Evolutionary conservation across 2,329 filamentous ascomycete genomes (phyloP).

Genomic region (Blastomyces parvus): DNA sequence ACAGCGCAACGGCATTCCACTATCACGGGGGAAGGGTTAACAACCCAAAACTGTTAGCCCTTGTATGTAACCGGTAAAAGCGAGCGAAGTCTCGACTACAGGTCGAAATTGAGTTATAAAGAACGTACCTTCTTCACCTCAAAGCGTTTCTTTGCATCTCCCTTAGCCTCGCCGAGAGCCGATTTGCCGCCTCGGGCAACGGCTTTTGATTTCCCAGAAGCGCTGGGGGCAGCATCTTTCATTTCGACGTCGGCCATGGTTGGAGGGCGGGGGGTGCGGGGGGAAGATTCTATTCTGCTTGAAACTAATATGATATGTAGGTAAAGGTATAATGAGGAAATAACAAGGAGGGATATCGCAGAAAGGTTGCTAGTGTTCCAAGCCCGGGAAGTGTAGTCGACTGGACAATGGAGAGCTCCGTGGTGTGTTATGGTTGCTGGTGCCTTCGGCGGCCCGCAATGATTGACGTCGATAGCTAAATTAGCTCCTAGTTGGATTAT

Average conservation of each 20-base stretch:
- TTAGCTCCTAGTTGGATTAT: neutral
- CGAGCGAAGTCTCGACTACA: neutral
- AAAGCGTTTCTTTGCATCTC: conserved; percentile 82
- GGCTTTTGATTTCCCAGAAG: conserved; percentile 45
- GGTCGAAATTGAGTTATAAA: neutral
- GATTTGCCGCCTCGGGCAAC: conserved; percentile 48
- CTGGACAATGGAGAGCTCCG: neutral
- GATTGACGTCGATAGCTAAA: neutral
- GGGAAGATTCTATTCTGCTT: neutral
- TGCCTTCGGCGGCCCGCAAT: neutral
- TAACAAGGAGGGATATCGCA: neutral
- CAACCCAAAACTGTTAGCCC: conserved; percentile 8
- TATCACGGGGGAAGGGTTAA: conserved; percentile 32
- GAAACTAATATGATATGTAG: no score
- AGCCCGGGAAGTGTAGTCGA: neutral
- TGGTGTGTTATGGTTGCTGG: neutral
- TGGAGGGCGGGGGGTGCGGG: neutral
- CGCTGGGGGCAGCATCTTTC: conserved; percentile 64
- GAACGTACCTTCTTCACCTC: conserved; percentile 91
- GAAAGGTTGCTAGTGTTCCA: neutral
- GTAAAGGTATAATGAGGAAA: neutral
- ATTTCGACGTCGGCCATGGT: conserved; percentile 95
- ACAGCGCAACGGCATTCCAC: conserved; percentile 98
- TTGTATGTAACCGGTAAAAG: neutral
- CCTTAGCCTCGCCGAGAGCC: conserved; percentile 40